phyloP scores from a whole-genome alignment of 495 filamentous ascomycete genomes.

The Podospora fimiseda region DNA sequence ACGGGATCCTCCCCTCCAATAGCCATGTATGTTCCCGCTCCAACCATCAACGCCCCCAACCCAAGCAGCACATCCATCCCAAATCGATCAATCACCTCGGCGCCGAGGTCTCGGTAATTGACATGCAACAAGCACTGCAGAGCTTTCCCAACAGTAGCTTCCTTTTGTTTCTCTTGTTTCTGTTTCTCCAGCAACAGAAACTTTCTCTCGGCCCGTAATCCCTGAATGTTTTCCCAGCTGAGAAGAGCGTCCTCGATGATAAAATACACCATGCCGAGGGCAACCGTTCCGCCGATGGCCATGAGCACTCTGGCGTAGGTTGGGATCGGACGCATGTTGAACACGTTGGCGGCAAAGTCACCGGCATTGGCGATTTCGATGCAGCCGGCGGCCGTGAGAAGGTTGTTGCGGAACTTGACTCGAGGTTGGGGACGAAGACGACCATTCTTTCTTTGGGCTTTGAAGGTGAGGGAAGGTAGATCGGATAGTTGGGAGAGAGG shows the following conservation, averaged over 20 bases:
- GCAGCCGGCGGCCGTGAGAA: constrained; percentile 42
- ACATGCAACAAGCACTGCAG: constrained; percentile 34
- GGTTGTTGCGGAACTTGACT: constrained; percentile 40
- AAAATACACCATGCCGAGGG: constrained; percentile 39
- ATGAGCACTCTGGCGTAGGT: constrained; percentile 40
- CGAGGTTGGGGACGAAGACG: constrained; percentile 11
- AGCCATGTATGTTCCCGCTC: constrained; percentile 45
- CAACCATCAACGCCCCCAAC: constrained; percentile 40
- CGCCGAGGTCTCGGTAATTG: constrained; percentile 37
- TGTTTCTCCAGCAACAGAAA: constrained; percentile 18
- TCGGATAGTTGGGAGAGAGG: neutral
- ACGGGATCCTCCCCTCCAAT: constrained; percentile 39
- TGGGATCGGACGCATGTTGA: constrained; percentile 45
- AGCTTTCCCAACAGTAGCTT: neutral
- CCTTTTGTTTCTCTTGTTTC: neutral
- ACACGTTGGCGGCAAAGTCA: constrained; percentile 51
- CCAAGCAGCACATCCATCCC: constrained; percentile 45
- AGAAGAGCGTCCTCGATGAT: constrained; percentile 37
- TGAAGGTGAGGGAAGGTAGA: neutral
- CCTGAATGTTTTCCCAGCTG: constrained; percentile 39
- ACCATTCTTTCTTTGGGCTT: neutral
- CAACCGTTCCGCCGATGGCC: constrained; percentile 43
- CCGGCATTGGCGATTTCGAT: constrained; percentile 48
- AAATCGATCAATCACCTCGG: constrained; percentile 43
- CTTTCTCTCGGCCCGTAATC: constrained; percentile 34